Conservation (phyloP, 1,284 basidiomycete genomes). For the Mycosarcoma maydis region DNA sequence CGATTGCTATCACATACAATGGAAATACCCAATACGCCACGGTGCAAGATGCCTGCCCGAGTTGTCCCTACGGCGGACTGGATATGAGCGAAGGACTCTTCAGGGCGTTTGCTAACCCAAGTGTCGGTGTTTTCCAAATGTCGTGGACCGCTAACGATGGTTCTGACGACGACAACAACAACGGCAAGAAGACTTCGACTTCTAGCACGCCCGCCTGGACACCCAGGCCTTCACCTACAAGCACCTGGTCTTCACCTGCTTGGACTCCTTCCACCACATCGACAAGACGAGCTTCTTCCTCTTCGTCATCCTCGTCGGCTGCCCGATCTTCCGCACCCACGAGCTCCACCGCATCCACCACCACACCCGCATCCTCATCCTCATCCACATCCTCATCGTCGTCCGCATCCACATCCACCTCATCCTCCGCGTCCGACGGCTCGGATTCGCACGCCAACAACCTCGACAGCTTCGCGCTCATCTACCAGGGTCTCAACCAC, state of each 20-base stretch:
- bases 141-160: constrained; percentile 39
- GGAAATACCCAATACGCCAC: constrained; percentile 71
- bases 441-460: constrained; percentile 13
- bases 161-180: constrained; percentile 8
- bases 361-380: not conserved
- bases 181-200: constrained; percentile 2
- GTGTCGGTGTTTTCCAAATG: constrained; percentile 53
- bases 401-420: not conserved
- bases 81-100: constrained; percentile 84
- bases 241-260: constrained; percentile 8
- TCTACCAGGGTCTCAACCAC: constrained; percentile 39
- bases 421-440: not conserved
- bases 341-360: not conserved
- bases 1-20: constrained; percentile 74
- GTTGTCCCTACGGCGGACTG: constrained; percentile 77
- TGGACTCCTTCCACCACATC: constrained; percentile 3
- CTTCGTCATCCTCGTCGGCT: constrained; percentile 5
- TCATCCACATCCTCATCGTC: constrained; percentile 5
- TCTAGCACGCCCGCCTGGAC: constrained; percentile 1
- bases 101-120: constrained; percentile 46
- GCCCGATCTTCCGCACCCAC: not conserved
- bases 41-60: constrained; percentile 77
- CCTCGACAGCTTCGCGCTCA: constrained; percentile 35
- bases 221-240: constrained; percentile 7
- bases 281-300: not conserved